Base-by-base conservation (phyloP, 1,284 basidiomycete genomes). In the Golubevia pallescens region DNA sequence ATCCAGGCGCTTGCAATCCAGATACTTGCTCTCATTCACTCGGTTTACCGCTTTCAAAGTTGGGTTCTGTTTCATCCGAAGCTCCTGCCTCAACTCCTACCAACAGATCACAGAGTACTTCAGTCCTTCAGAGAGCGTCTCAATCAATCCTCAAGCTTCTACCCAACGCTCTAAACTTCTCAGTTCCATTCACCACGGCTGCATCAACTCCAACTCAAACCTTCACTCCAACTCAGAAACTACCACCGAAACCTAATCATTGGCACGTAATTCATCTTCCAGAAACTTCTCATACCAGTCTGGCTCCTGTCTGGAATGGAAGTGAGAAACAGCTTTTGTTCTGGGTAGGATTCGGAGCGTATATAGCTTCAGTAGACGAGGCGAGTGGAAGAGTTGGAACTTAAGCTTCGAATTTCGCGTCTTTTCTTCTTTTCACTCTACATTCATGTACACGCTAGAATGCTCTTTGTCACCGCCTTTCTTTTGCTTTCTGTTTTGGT, bases 291-390 rank as follows among this genome's bases (percentile, higher is more conserved):
- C 74, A 76, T 51, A 69, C 74, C 0, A 57, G 60, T 8, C 57
- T 76, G 19, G 71, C 67, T 51, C 74, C 74, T 42, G 69, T 76
- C 23, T 76, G 70, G 70, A 74, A 68, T 14, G 74, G 74, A 10
- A 68, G 63, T 55, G 71, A 70, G 56, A 54, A 67, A 8, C 74
- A 76, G 55, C 67, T 66, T 7, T 61, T 68, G 32, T 76, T 76
- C 32, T 76, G 74, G 74, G 65, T 60, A 0, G 74, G 72, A 1
- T 63, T 74, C 5, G 74, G 74, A 2, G 51, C 59, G 24, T 76
- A 67, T 23, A 52, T 76, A 2, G 72, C 67, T 21, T 60, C 62
- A 7, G 67, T 76, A 10, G 74, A 76, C 24, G 34, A 38, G 10
- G 34, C 34, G 3, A 38, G 34, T 38, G 34, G 34, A 10, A 38